Evolutionary conservation across 257 asterid species (phyloP).

Genomic region (Solanum appendiculatum): DNA sequence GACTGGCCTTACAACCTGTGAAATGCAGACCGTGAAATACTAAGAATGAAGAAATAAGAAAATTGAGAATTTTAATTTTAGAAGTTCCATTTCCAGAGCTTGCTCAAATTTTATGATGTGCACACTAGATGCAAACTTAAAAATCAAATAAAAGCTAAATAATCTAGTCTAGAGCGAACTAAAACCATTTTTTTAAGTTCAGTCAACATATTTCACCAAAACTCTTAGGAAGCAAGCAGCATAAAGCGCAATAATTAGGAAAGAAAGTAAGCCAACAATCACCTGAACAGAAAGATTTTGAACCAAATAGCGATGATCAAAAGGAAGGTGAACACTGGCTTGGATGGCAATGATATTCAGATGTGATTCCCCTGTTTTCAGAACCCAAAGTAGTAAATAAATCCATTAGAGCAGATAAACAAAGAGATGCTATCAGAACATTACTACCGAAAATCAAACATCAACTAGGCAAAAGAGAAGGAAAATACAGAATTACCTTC

Average conservation of each 20-base stretch:
- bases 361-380: slow-evolving; percentile 54
- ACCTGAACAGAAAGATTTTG: slow-evolving; percentile 95
- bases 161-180: background rate
- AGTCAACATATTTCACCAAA: background rate
- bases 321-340: slow-evolving; percentile 86
- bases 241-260: background rate
- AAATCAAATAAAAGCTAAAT: background rate
- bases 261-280: slow-evolving; percentile 5
- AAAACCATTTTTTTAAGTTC: background rate
- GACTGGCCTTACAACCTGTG: background rate
- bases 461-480: background rate
- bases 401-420: background rate
- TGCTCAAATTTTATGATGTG: background rate
- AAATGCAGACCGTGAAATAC: background rate
- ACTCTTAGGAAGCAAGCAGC: background rate
- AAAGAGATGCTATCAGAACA: background rate
- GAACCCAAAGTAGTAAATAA: background rate
- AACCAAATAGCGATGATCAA: slow-evolving; percentile 59
- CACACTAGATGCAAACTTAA: background rate
- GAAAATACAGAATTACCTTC: slow-evolving; percentile 51
- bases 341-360: slow-evolving; percentile 69
- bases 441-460: background rate
- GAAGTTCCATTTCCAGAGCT: background rate
- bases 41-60: background rate
- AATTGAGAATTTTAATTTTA: background rate